A percentile compares a stretch with the other conserved stretches of the same genome.
Evolutionary conservation across 2,329 filamentous ascomycete species (phyloP).

Genomic region (Ceratocystis alfenasii): DNA sequence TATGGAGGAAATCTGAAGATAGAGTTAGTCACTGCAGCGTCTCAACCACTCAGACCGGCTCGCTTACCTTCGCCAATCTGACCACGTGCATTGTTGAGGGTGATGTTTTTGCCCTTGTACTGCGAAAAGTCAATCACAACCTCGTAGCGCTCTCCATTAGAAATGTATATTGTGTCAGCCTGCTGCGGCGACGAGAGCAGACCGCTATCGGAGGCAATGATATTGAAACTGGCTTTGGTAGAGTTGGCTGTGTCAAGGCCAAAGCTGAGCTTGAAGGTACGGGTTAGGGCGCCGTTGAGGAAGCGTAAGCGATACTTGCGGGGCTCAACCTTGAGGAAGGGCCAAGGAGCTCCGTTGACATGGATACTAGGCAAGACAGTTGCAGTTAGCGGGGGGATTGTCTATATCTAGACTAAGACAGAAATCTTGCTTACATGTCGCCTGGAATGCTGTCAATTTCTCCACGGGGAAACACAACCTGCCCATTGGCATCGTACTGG

Average conservation of each 20-base stretch:
- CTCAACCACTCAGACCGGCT: background rate
- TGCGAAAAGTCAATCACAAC: slow-evolving; percentile 44
- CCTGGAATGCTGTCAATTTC: slow-evolving; percentile 41
- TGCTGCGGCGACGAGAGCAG: slow-evolving; percentile 30
- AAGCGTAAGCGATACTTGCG: slow-evolving; percentile 48
- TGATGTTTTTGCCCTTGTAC: slow-evolving; percentile 39
- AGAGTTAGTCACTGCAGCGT: no score
- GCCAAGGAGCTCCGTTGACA: slow-evolving; percentile 46
- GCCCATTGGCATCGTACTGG: slow-evolving; percentile 40
- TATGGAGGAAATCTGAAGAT: slow-evolving; percentile 37
- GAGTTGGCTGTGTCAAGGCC: slow-evolving; percentile 28
- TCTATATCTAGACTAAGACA: no score
- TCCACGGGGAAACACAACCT: slow-evolving; percentile 36
- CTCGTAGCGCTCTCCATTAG: slow-evolving; percentile 48
- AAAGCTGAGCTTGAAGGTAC: slow-evolving; percentile 40
- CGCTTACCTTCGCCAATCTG: slow-evolving; percentile 19
- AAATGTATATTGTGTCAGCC: slow-evolving; percentile 28
- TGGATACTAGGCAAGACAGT: slow-evolving; percentile 11
- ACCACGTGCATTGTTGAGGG: slow-evolving; percentile 27
- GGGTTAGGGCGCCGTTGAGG: slow-evolving; percentile 39
- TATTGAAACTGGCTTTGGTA: slow-evolving; percentile 35
- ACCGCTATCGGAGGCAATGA: slow-evolving; percentile 44
- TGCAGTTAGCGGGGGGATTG: background rate
- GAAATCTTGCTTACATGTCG: slow-evolving; percentile 31
- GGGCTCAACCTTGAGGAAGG: slow-evolving; percentile 45